Conservation (phyloP, 208 protist species). For the Trypanosoma scelopori region DNA sequence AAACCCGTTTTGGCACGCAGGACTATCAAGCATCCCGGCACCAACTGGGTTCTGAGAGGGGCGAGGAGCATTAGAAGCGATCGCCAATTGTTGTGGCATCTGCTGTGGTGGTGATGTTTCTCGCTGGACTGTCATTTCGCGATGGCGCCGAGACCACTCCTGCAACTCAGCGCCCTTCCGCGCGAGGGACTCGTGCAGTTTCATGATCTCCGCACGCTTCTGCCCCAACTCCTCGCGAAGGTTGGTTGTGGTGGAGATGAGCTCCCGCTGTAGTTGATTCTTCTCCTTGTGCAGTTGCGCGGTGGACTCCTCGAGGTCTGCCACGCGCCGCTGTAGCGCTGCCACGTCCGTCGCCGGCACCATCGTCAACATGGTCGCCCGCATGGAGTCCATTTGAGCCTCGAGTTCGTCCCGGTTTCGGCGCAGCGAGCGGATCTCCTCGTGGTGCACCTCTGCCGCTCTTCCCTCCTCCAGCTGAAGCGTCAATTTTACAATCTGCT, state of each 20-base stretch:
- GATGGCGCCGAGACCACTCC: constrained; percentile 40
- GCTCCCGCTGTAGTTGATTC: constrained; percentile 45
- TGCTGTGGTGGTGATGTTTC: constrained; percentile 13
- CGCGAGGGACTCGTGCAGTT: constrained; percentile 40
- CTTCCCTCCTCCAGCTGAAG: constrained; percentile 76
- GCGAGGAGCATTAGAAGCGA: neutral
- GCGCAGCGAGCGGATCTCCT: constrained; percentile 48
- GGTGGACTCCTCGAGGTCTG: constrained; percentile 48
- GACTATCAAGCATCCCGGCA: neutral
- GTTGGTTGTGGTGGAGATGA: constrained; percentile 43
- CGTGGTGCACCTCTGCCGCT: constrained; percentile 51
- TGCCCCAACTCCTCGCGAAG: constrained; percentile 70
- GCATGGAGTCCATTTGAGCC: constrained; percentile 41
- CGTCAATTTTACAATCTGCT: constrained; percentile 79
- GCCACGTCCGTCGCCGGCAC: constrained; percentile 41
- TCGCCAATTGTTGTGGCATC: neutral
- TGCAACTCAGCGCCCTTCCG: constrained; percentile 35
- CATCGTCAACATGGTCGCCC: constrained; percentile 33
- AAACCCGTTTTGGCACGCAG: neutral
- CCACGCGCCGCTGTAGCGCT: constrained; percentile 41
- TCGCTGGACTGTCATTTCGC: constrained; percentile 13
- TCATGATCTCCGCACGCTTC: constrained; percentile 44
- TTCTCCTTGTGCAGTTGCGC: constrained; percentile 47
- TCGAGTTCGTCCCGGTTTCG: constrained; percentile 48
- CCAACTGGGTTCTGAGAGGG: neutral